Evolutionary conservation across 1,284 basidiomycete species (phyloP).

Genomic region (Ustilago vetiveriae): DNA sequence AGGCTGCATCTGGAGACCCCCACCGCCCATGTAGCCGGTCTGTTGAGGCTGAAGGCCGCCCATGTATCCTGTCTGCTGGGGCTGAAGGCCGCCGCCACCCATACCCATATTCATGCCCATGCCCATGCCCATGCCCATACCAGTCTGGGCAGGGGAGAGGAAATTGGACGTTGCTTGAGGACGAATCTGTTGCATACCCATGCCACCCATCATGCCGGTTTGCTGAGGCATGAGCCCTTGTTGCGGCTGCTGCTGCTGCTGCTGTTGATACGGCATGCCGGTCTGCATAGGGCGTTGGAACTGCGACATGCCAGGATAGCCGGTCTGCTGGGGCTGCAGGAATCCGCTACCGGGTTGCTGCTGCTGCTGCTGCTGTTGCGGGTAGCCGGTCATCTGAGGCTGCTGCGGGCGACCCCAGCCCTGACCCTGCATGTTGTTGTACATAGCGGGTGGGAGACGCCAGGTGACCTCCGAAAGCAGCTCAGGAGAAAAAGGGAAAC

Average conservation of each 20-base stretch:
- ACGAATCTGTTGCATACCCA: slow-evolving; percentile 35
- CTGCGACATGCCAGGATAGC: slow-evolving; percentile 48
- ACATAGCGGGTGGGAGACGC: slow-evolving; percentile 28
- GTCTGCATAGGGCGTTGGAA: slow-evolving; percentile 56
- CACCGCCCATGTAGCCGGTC: slow-evolving; percentile 50
- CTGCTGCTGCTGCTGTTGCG: slow-evolving; percentile 51
- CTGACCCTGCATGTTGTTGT: slow-evolving; percentile 58
- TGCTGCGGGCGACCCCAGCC: slow-evolving; percentile 53
- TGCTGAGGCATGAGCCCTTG: slow-evolving; percentile 38
- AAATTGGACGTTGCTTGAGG: slow-evolving; percentile 35
- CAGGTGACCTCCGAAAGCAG: slow-evolving; percentile 9
- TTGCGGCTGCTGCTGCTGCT: slow-evolving; percentile 38
- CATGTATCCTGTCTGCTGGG: slow-evolving; percentile 56
- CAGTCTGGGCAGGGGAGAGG: slow-evolving; percentile 46
- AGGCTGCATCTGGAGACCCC: slow-evolving; percentile 55
- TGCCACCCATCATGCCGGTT: slow-evolving; percentile 41
- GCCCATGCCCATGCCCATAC: slow-evolving; percentile 49
- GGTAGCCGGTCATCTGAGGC: slow-evolving; percentile 56
- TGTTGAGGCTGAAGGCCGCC: slow-evolving; percentile 54
- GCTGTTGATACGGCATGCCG: slow-evolving; percentile 38
- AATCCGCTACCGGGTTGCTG: slow-evolving; percentile 47
- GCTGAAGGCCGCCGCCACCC: slow-evolving; percentile 38
- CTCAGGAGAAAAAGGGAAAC: no score
- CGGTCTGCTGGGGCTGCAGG: slow-evolving; percentile 53
- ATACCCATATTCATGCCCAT: slow-evolving; percentile 19